Percentiles rank a stretch among this genome's conserved stretches.
Evolutionary conservation across 495 filamentous ascomycete species (phyloP).

Genomic region (Penicillium soppii): DNA sequence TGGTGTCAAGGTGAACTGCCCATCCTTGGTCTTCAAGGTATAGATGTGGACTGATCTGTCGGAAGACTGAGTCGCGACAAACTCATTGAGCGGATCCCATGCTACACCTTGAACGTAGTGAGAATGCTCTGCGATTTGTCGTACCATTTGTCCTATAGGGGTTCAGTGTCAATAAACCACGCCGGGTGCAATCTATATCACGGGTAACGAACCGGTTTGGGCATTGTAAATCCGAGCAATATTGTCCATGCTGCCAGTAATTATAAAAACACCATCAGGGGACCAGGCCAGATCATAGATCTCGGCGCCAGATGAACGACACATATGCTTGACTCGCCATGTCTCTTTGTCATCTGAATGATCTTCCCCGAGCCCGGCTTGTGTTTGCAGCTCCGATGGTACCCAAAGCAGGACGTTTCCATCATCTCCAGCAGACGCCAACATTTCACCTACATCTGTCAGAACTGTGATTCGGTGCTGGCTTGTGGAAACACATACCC

Average conservation of each 20-base stretch:
- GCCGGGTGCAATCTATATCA: neutral
- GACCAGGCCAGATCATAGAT: constrained; percentile 99
- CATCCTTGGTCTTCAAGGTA: constrained; percentile 92
- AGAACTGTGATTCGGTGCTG: constrained; percentile 15
- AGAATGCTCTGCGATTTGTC: constrained; percentile 97
- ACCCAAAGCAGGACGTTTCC: constrained; percentile 97
- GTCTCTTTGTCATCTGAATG: constrained; percentile 90
- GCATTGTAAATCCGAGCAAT: constrained; percentile 96
- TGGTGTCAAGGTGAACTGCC: constrained; percentile 83
- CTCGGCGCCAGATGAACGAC: constrained; percentile 83
- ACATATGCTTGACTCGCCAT: constrained; percentile 98
- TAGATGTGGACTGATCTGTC: constrained; percentile 98
- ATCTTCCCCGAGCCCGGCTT: constrained; percentile 74
- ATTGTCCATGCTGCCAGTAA: constrained; percentile 99
- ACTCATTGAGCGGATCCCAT: constrained; percentile 98
- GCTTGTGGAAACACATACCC: constrained; percentile 51
- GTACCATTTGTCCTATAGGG: constrained; percentile 73
- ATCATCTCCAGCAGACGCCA: constrained; percentile 94
- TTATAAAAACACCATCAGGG: constrained; percentile 92
- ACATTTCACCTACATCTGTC: constrained; percentile 70
- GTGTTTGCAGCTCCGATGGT: constrained; percentile 70
- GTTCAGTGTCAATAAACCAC: constrained; percentile 13
- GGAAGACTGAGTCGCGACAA: constrained; percentile 95
- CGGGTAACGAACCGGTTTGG: constrained; percentile 67
- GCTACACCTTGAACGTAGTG: constrained; percentile 99